A percentile compares a stretch with the other conserved stretches of the same genome.
These are phyloP conservation scores for Paracoccidioides lutzii DNA, from an alignment of 2,329 filamentous ascomycete genomes.

Conservation along the genomic window DNA sequence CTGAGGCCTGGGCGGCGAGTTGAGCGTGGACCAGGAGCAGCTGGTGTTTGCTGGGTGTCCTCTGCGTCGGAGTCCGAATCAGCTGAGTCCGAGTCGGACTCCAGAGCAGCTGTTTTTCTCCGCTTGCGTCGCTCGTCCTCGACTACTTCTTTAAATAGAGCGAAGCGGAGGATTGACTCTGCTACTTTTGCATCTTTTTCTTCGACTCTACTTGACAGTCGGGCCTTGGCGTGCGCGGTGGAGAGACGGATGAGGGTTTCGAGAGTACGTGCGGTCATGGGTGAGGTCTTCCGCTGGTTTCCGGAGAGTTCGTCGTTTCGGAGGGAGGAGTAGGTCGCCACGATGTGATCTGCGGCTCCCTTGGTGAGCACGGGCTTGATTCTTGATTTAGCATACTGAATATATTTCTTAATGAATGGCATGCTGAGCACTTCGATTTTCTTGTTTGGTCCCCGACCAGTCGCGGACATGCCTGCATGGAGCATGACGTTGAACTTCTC, in stretches of 20 bases:
- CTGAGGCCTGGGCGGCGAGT: conserved; percentile 17
- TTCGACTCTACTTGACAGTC: conserved; percentile 77
- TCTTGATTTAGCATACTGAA: conserved; percentile 90
- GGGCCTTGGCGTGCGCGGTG: conserved; percentile 86
- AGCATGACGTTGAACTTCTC: conserved; percentile 96
- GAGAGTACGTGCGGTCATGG: conserved; percentile 90
- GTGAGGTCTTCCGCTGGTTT: conserved; percentile 84
- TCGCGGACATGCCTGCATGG: conserved; percentile 71
- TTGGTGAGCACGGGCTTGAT: conserved; percentile 84
- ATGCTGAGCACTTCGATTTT: conserved; percentile 85
- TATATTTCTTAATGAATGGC: conserved; percentile 98
- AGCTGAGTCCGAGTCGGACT: conserved; percentile 42
- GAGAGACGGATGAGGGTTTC: conserved; percentile 97
- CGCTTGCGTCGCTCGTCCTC: conserved; percentile 67
- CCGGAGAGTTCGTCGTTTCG: conserved; percentile 93
- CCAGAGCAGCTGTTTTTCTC: conserved; percentile 58
- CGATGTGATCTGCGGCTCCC: conserved; percentile 82
- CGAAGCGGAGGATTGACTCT: conserved; percentile 82
- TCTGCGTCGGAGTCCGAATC: conserved; percentile 16
- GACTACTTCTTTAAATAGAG: conserved; percentile 91
- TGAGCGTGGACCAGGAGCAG: conserved; percentile 19
- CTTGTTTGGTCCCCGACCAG: conserved; percentile 59
- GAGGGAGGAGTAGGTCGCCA: conserved; percentile 78
- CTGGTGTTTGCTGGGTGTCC: conserved; percentile 15
- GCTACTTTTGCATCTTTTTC: conserved; percentile 79